These are phyloP conservation scores for Colletotrichum filicis DNA, from an alignment of 2,329 filamentous ascomycete species.

Conservation along the genomic window DNA sequence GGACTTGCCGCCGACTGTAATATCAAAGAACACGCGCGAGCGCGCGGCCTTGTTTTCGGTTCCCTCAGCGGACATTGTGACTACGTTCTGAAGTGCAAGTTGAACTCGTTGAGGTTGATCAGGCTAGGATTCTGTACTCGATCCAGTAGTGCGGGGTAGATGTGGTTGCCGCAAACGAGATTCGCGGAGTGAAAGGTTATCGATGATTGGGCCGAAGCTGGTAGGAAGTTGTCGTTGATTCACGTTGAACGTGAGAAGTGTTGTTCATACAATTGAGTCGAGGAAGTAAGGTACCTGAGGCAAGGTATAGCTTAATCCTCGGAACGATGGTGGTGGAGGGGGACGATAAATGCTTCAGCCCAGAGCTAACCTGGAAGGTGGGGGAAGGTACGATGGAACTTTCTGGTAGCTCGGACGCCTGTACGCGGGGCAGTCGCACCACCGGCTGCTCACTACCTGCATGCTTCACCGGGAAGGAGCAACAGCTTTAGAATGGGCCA, in stretches of 20 bases:
- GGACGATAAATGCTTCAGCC: conserved; percentile 6
- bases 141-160: neutral
- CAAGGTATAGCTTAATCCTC: neutral
- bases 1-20: conserved; percentile 79
- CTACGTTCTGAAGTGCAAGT: neutral
- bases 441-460: neutral
- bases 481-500: neutral
- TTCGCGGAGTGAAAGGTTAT: neutral
- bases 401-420: conserved; percentile 10
- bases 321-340: neutral
- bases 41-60: conserved; percentile 61
- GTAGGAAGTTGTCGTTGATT: neutral
- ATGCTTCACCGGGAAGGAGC: conserved; percentile 9
- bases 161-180: neutral
- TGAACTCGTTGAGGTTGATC: neutral
- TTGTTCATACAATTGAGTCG: neutral
- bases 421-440: conserved; percentile 2
- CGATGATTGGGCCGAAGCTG: neutral
- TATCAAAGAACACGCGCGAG: conserved; percentile 92
- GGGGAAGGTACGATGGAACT: conserved; percentile 11
- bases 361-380: conserved; percentile 1
- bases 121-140: neutral
- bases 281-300: neutral
- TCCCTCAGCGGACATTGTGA: conserved; percentile 26
- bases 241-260: neutral